Evolutionary conservation across 306 rosid genomes (phyloP), one percentile per base, ranked within the genome.

Genomic region (Betula pendula): DNA sequence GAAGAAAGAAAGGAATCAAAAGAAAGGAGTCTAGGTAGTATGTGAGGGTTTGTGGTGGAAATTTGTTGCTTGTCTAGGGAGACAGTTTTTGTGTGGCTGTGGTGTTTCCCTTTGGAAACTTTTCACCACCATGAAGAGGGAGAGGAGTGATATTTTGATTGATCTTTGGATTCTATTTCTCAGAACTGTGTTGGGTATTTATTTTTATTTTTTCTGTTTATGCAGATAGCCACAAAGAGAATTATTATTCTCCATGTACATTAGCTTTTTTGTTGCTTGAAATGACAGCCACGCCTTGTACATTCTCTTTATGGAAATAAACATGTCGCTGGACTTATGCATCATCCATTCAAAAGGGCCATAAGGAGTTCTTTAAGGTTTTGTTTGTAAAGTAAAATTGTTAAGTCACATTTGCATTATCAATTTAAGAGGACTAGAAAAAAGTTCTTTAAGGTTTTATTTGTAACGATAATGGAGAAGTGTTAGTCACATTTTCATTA

Each of bases 151-250:
- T 71, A 53, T 75, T 81, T 72, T 53, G 56, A 22, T 79, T 77
- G 59, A 66, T 70, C 76, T 79, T 79, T 73, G 80, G 85, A 88
- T 88, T 88, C 75, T 83, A 20, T 88, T n/a, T 73, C 20, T 72
- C 70, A 58, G 43, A 77, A 62, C 78, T 56, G 83, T 79, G 70
- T 67, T 38, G 42, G 42, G 42, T n/a, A n/a, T n/a, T n/a, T n/a
- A n/a, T n/a, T n/a, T n/a, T n/a, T n/a, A n/a, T n/a, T n/a, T n/a
- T n/a, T 73, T 84, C 22, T 73, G 76, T 42, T 70, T 40, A 73
- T 78, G 66, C 35, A 29, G 80, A 43, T 83, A 77, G 45, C 84
- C 85, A 81, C 73, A 58, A 66, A 75, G 77, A 29, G 14, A 59
- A 80, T 80, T 78, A 85, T 81, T 86, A 74, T 80, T 63, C 29